Conservation (phyloP, 495 filamentous ascomycete genomes). For the Xylaria palmicola region DNA sequence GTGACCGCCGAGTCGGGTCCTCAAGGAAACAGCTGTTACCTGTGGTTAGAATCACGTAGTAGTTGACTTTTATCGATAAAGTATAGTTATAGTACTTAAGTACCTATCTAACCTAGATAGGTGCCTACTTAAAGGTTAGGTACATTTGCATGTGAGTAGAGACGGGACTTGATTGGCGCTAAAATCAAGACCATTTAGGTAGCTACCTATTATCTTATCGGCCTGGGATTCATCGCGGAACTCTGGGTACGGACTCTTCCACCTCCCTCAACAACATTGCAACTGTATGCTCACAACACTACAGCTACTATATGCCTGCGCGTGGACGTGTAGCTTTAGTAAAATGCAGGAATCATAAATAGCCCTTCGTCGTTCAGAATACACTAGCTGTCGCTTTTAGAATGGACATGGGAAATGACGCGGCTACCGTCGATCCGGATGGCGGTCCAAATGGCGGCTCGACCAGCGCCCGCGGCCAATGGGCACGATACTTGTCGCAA, state of each 20-base stretch:
- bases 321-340: neutral
- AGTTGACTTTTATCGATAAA: no score
- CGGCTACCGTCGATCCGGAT: neutral
- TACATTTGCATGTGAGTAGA: no score
- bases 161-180: no score
- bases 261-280: neutral
- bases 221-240: neutral
- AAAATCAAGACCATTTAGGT: no score
- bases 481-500: conserved; percentile 47
- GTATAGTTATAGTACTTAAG: neutral
- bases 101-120: neutral
- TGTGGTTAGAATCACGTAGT: no score
- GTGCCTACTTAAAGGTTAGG: no score
- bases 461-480: conserved; percentile 31
- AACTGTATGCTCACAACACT: neutral
- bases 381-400: neutral
- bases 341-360: neutral
- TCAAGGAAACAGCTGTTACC: no score
- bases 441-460: neutral
- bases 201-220: conserved; percentile 13
- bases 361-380: neutral
- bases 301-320: neutral
- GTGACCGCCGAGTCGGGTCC: no score
- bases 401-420: neutral
- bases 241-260: neutral